Percentiles rank a stretch among this genome's conserved stretches.
These are phyloP conservation scores for Populus tremula DNA, from an alignment of 345 rosid genomes.

Conservation along the genomic window DNA sequence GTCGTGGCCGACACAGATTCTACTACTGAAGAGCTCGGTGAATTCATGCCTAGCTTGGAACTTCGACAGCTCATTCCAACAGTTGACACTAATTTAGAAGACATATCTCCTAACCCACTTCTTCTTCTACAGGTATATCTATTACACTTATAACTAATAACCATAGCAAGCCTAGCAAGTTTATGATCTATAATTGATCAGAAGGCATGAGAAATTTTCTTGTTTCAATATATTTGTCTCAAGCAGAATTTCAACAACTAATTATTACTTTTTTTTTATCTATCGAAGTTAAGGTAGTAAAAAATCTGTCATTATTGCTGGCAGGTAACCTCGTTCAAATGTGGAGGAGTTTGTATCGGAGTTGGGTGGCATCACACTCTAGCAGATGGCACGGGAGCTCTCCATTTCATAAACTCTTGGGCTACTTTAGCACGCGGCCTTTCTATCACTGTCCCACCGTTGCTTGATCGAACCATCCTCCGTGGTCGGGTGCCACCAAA, in stretches of 20 bases:
- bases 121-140: neutral
- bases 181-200: no score
- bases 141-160: no score
- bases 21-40: neutral
- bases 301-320: no score
- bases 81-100: neutral
- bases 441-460: neutral
- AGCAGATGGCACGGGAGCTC: neutral
- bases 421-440: neutral
- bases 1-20: constrained; percentile 11
- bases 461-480: constrained; percentile 11
- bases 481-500: neutral
- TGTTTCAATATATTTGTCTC: no score
- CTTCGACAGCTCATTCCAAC: constrained; percentile 6
- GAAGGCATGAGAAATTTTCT: no score
- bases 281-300: no score
- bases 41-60: neutral
- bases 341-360: constrained; percentile 19
- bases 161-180: no score
- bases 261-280: no score
- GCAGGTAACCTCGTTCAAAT: constrained; percentile 6
- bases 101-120: constrained; percentile 3
- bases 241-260: no score
- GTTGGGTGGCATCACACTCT: constrained; percentile 4
- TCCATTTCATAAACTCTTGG: constrained; percentile 12